Conservation (phyloP, 106 monocot genomes). For the Alisma plantagoaquatica region DNA sequence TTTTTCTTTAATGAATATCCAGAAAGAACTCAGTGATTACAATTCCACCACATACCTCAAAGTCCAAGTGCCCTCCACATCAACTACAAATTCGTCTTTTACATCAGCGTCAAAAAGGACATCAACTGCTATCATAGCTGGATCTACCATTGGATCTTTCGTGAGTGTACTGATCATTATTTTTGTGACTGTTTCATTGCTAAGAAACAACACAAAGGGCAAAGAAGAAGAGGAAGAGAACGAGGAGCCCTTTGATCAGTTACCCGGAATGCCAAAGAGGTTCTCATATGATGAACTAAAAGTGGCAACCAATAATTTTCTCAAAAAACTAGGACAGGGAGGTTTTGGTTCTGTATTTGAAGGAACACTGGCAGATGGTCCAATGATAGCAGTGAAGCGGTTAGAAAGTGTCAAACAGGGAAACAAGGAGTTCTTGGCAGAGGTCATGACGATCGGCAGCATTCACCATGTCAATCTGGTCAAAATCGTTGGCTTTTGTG, state of each 20-base stretch:
- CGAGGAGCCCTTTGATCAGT: slow-evolving; percentile 9
- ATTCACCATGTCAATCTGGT: slow-evolving; percentile 37
- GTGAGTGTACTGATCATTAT: background rate
- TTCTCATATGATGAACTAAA: slow-evolving; percentile 9
- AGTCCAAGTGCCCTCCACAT: too few relatives aligned
- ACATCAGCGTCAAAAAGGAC: too few relatives aligned
- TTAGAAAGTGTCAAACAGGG: slow-evolving; percentile 23
- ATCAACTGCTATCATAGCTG: background rate
- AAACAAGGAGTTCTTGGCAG: slow-evolving; percentile 22
- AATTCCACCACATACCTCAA: too few relatives aligned
- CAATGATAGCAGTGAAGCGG: slow-evolving; percentile 39
- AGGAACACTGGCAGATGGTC: slow-evolving; percentile 21
- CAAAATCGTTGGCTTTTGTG: slow-evolving; percentile 21
- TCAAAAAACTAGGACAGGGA: slow-evolving; percentile 40
- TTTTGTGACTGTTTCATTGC: background rate
- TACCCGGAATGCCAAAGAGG: slow-evolving; percentile 7
- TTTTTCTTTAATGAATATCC: too few relatives aligned
- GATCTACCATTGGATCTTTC: background rate
- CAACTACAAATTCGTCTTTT: too few relatives aligned
- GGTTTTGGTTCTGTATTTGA: slow-evolving; percentile 66
- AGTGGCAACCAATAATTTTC: slow-evolving; percentile 34
- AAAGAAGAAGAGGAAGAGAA: slow-evolving; percentile 3
- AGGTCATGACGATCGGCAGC: slow-evolving; percentile 13
- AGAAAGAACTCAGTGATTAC: too few relatives aligned
- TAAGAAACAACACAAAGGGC: background rate